Evolutionary conservation across 2,329 filamentous ascomycete genomes (phyloP), one percentile per base, ranked within the genome.

Genomic region (Shiraia bambusicola): DNA sequence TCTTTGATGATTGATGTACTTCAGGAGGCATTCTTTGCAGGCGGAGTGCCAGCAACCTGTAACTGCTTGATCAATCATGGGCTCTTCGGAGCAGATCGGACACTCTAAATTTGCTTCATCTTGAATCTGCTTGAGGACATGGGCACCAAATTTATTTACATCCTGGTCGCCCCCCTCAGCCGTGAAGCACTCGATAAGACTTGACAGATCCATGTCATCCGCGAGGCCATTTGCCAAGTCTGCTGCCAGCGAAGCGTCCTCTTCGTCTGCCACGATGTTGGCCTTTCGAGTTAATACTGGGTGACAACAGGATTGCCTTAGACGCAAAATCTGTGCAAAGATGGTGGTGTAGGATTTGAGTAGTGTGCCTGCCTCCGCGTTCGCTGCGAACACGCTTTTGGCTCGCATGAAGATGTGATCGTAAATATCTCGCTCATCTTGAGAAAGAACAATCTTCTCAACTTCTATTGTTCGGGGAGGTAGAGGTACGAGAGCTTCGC

Each of bases 41-140:
- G 93, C 91, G 25, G 88, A 95, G 68, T 98, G 93, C 90, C 93
- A 98, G 70, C 93, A 98, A 0, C 89, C 88, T 0, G 93, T 97
- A 1, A 98, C 93, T 0, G 87, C 86, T 62, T 95, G 92, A 39
- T 96, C 87, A 28, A 88, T 81, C 90, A 97, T 97, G 3, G 91
- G 90, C 66, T 97, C 93, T 66, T 97, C 92, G 3, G 88, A 83
- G 69, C 93, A 98, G 37, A 98, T 87, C 0, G 93, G 92, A 59
- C 93, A 98, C 71, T 98, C 93, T 47, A 86, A 86, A 45, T 86
- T 82, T 0, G 87, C 84, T 60, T 97, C 92, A 40, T 88, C 87
- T 52, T 94, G 87, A 34, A 98, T 98, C 66, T 97, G 89, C 48
- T 86, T 82, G 11, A 98, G 76, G 0, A 92, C 90, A 64, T 96